Percentiles rank a stretch among this genome's conserved stretches.
These are phyloP conservation scores for Vitis hybrid DNA, from an alignment of 177 flowering plant species.

Conservation along the genomic window DNA sequence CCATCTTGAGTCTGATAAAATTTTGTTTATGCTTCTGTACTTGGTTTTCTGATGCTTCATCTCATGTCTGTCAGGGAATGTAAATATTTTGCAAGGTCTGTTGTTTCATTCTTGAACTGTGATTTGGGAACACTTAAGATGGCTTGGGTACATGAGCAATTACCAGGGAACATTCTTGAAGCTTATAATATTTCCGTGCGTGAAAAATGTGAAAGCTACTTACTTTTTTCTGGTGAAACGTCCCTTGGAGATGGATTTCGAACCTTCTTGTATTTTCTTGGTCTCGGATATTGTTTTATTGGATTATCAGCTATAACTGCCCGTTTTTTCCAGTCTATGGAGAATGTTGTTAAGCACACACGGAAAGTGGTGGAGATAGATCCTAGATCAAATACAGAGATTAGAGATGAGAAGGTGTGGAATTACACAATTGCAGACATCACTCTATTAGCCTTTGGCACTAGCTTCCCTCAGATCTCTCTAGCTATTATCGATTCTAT, in stretches of 20 bases:
- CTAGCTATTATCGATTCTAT: conserved; percentile 89
- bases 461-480: conserved; percentile 95
- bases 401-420: conserved; percentile 75
- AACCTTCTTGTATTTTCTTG: conserved; percentile 63
- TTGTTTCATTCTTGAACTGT: conserved; percentile 2
- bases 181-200: conserved; percentile 20
- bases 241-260: conserved; percentile 53
- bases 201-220: conserved; percentile 61
- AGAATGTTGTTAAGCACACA: conserved; percentile 86
- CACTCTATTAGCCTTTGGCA: conserved; percentile 82
- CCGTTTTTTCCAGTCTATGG: conserved; percentile 90
- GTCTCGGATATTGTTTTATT: conserved; percentile 82
- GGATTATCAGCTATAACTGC: conserved; percentile 91
- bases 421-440: conserved; percentile 90
- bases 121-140: conserved; percentile 6
- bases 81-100: not conserved
- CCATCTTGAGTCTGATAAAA: too few relatives aligned
- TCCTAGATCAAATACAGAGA: conserved; percentile 53
- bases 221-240: conserved; percentile 58
- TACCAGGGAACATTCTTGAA: conserved; percentile 19
- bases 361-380: conserved; percentile 66
- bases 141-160: conserved; percentile 22
- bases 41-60: not conserved
- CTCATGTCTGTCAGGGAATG: not conserved
- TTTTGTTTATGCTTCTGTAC: too few relatives aligned